These are phyloP conservation scores for Chlorella sorokiniana DNA, from an alignment of 139 green algal genomes.

Conservation along the genomic window DNA sequence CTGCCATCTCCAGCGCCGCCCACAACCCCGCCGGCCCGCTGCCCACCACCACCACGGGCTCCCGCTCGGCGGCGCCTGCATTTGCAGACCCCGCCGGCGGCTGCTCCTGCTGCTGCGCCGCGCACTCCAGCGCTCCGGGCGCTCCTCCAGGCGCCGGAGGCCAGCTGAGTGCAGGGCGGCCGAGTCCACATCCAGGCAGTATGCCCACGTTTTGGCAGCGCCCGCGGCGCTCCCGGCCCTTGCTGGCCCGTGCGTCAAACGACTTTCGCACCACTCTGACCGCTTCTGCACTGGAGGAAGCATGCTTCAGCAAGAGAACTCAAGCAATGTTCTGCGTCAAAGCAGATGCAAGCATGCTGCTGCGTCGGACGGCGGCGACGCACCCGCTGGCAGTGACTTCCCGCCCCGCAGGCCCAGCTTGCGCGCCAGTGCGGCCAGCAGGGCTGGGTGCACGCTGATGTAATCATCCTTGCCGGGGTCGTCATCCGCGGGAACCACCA, in stretches of 20 bases:
- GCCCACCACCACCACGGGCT: conserved; percentile 58
- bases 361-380: too few relatives aligned
- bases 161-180: conserved; percentile 22
- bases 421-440: conserved; percentile 40
- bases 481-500: conserved; percentile 43
- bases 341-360: too few relatives aligned
- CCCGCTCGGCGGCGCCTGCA: background rate
- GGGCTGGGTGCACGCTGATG: conserved; percentile 20
- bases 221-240: too few relatives aligned
- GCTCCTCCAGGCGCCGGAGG: background rate
- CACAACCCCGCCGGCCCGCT: conserved; percentile 83
- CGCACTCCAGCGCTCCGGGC: conserved; percentile 20
- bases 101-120: background rate
- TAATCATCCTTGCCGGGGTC: conserved; percentile 71
- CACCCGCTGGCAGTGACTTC: background rate
- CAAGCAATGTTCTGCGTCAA: too few relatives aligned
- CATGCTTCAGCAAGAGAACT: background rate
- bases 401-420: conserved; percentile 36
- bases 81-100: background rate
- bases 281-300: background rate
- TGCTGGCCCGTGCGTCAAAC: too few relatives aligned
- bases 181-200: conserved; percentile 68
- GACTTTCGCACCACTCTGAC: too few relatives aligned
- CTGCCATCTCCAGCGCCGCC: conserved; percentile 73
- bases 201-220: conserved; percentile 69